Evolutionary conservation across 805 yeast species (phyloP).

Genomic region (Clavispora asparagi): DNA sequence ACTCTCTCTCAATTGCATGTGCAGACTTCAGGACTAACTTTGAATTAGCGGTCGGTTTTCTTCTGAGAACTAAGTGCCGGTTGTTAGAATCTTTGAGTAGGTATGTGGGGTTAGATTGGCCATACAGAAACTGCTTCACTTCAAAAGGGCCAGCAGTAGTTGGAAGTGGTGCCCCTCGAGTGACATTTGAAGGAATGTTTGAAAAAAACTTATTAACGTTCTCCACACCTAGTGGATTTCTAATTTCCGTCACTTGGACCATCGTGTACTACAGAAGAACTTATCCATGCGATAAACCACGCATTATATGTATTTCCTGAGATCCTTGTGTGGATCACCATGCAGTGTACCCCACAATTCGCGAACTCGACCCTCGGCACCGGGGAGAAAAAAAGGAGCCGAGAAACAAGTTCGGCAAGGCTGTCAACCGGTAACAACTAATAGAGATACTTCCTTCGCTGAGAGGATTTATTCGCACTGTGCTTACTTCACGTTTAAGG

Average conservation of each 20-base stretch:
- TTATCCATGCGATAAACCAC: not conserved
- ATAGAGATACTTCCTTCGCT: not conserved
- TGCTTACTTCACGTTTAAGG: conserved; percentile 40
- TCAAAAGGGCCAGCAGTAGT: conserved; percentile 15
- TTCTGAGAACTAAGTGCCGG: conserved; percentile 44
- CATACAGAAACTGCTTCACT: conserved; percentile 52
- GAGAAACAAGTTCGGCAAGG: not conserved
- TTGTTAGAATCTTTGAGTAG: conserved; percentile 38
- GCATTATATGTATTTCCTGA: not conserved
- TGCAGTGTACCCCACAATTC: not conserved
- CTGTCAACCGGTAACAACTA: not conserved
- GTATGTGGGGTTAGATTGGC: conserved; percentile 64
- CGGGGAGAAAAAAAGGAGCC: not conserved
- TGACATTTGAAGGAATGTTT: conserved; percentile 11
- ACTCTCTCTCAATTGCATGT: conserved; percentile 61
- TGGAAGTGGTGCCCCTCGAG: conserved; percentile 20
- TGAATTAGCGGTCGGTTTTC: conserved; percentile 50
- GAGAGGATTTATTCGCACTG: no score
- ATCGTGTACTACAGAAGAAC: not conserved
- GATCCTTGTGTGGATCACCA: not conserved
- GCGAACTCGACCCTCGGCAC: not conserved
- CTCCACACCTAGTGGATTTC: conserved; percentile 27
- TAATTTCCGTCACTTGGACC: conserved; percentile 26
- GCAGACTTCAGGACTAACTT: conserved; percentile 51
- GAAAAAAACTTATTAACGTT: conserved; percentile 20